Conservation (phyloP, 2,329 filamentous ascomycete species). For the Beauveria bassiana region DNA sequence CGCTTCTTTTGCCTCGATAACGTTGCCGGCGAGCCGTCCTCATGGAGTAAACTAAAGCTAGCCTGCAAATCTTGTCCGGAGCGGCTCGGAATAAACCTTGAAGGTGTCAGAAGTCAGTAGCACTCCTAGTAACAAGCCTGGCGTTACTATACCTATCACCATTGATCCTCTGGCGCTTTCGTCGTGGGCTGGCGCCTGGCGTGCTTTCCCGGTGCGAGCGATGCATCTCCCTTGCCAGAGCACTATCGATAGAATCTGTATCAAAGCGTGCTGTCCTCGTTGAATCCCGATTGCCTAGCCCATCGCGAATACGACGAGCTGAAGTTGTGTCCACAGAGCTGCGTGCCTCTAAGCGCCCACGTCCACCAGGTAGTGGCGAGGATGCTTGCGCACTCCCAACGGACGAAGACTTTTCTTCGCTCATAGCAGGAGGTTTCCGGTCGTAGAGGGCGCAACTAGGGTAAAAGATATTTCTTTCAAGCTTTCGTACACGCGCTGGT, state of each 20-base stretch:
- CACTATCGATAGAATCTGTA: slow-evolving; percentile 41
- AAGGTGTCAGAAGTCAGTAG: slow-evolving; percentile 17
- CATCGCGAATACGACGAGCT: slow-evolving; percentile 27
- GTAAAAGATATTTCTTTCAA: background rate
- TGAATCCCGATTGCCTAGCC: slow-evolving; percentile 28
- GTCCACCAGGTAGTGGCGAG: slow-evolving; percentile 39
- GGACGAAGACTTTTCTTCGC: slow-evolving; percentile 24
- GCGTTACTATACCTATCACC: slow-evolving; percentile 46
- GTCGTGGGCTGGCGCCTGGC: slow-evolving; percentile 45
- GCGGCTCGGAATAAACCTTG: slow-evolving; percentile 89
- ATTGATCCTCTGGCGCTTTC: slow-evolving; percentile 53
- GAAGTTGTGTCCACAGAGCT: slow-evolving; percentile 28
- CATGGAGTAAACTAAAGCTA: slow-evolving; percentile 84
- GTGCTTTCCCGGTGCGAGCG: slow-evolving; percentile 44
- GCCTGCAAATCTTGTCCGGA: slow-evolving; percentile 89
- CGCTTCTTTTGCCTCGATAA: slow-evolving; percentile 80
- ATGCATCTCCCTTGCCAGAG: slow-evolving; percentile 44
- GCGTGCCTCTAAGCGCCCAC: slow-evolving; percentile 34
- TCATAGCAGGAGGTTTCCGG: slow-evolving; percentile 15
- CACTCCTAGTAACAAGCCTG: background rate
- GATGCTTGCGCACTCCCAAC: slow-evolving; percentile 26
- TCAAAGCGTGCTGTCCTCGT: slow-evolving; percentile 35
- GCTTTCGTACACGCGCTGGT: background rate
- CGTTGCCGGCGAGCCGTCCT: slow-evolving; percentile 87
- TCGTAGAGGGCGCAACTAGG: background rate